Percentiles rank a stretch among this genome's conserved stretches.
These are phyloP conservation scores for Candida dajiaensis DNA, from an alignment of 805 yeast species.

Conservation along the genomic window DNA sequence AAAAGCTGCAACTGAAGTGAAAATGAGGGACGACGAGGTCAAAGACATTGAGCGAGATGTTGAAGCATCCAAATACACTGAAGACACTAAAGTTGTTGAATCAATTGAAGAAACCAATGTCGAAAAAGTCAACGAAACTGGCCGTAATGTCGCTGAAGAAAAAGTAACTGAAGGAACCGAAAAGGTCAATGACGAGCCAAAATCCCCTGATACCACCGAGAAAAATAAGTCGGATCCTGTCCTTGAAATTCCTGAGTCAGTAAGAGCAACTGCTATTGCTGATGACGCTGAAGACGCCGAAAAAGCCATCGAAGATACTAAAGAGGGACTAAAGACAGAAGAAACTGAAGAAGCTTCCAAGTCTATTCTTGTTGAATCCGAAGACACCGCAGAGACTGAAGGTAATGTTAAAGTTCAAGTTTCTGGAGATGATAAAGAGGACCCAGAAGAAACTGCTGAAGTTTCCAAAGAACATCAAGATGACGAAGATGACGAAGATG, in stretches of 20 bases:
- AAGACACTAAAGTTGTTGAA: background rate
- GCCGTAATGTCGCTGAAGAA: background rate
- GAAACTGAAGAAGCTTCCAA: background rate
- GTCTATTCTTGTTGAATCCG: background rate
- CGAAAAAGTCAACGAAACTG: background rate
- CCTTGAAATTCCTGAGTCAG: background rate
- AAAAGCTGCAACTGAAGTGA: background rate
- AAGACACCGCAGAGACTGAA: background rate
- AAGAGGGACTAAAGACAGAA: background rate
- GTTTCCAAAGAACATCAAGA: background rate
- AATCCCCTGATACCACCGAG: background rate
- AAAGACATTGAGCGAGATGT: background rate
- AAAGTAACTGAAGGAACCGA: background rate
- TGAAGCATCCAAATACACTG: too few relatives aligned
- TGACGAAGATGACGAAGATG: background rate
- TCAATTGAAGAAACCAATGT: background rate
- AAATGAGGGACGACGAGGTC: background rate
- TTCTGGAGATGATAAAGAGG: background rate
- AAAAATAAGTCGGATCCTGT: background rate
- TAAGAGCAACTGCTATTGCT: background rate
- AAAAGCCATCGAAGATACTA: background rate
- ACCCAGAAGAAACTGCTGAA: background rate
- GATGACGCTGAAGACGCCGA: constrained; percentile 3
- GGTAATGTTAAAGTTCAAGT: background rate
- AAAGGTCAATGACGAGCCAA: background rate